These are phyloP conservation scores for Ophidiomyces ophidiicola DNA, from an alignment of 2,329 filamentous ascomycete genomes.

Conservation along the genomic window DNA sequence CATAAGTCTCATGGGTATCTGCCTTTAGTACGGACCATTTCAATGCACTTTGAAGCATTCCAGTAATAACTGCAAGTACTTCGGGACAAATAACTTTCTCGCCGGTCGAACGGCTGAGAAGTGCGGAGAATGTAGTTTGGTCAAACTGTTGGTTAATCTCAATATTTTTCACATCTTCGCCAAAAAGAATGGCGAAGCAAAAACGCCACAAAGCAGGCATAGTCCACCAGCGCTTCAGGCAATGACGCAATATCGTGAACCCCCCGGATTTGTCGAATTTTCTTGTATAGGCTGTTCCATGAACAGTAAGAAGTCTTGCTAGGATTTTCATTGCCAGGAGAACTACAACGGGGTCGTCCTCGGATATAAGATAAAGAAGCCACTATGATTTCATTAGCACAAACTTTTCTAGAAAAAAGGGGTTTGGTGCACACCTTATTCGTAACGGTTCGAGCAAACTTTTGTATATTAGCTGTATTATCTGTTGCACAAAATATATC, in stretches of 20 bases:
- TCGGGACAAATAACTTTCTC: conserved; percentile 62
- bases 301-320: conserved; percentile 67
- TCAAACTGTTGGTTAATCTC: conserved; percentile 64
- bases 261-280: conserved; percentile 87
- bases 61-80: conserved; percentile 63
- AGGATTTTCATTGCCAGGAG: conserved; percentile 71
- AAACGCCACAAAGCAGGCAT: conserved; percentile 74
- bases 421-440: conserved; percentile 57
- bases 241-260: conserved; percentile 70
- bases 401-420: conserved; percentile 21
- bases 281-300: conserved; percentile 66
- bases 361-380: conserved; percentile 80
- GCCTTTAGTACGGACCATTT: conserved; percentile 52
- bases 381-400: conserved; percentile 44
- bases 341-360: conserved; percentile 72
- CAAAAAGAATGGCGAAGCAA: conserved; percentile 80
- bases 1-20: conserved; percentile 33
- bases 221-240: conserved; percentile 80
- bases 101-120: conserved; percentile 50
- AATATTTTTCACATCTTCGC: conserved; percentile 62
- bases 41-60: conserved; percentile 78
- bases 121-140: conserved; percentile 58
- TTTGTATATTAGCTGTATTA: conserved; percentile 58
- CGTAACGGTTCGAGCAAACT: conserved; percentile 87
- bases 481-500: conserved; percentile 63